These are phyloP conservation scores for Heterobasidion occidentale DNA, from an alignment of 1,284 basidiomycete species.

Conservation along the genomic window DNA sequence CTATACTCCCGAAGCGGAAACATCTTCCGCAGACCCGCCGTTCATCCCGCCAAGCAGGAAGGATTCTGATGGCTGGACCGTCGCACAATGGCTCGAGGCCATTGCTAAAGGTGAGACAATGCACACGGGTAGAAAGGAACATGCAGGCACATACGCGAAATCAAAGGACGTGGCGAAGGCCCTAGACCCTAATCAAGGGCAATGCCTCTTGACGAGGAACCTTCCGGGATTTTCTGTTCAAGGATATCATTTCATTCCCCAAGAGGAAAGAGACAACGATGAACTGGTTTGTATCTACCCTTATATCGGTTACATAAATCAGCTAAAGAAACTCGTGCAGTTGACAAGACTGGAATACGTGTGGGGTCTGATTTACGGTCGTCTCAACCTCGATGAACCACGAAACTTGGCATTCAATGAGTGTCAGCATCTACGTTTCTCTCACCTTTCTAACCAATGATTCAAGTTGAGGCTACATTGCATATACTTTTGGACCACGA, in stretches of 20 bases:
- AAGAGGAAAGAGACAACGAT: background rate
- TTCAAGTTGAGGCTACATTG: background rate
- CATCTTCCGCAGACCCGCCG: background rate
- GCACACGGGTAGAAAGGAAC: background rate
- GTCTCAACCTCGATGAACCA: background rate
- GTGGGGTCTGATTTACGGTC: background rate
- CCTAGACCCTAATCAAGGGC: background rate
- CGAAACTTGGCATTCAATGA: background rate
- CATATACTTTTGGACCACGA: background rate
- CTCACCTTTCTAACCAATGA: background rate
- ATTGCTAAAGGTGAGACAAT: background rate
- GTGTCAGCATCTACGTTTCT: background rate
- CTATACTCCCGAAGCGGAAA: too few relatives aligned
- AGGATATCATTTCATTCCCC: background rate
- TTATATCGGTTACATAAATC: background rate
- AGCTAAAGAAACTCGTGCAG: background rate
- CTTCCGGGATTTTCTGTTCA: background rate
- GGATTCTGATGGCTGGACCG: too few relatives aligned
- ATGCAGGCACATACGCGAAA: background rate
- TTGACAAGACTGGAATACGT: background rate
- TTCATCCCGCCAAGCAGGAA: background rate
- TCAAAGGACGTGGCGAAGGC: background rate
- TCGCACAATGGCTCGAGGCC: background rate
- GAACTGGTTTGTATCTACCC: background rate
- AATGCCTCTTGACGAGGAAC: background rate